Base-by-base conservation (phyloP, 169 alveolate species). In the Plasmodium knowlesi region DNA sequence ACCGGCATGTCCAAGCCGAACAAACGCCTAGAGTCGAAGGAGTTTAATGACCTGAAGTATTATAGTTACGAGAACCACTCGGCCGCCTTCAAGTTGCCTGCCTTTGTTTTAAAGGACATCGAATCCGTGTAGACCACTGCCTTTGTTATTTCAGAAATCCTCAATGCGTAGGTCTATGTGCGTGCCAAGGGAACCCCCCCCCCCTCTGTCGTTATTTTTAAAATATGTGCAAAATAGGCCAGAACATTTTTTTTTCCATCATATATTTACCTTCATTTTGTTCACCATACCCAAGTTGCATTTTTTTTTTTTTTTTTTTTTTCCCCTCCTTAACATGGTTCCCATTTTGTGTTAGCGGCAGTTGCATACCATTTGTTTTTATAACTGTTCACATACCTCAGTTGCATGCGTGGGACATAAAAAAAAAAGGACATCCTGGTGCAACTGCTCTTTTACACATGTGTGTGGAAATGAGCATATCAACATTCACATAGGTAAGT, bases 1-100 rank as follows among this genome's bases (percentile, higher is more conserved):
- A 86, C 80, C 1, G 93, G 85, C 6, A 41, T 86, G 80, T n/a
- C 86, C 25, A 86, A 86, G 81, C 93, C 93, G 80, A 86, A 3
- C 73, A 73, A 39, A 54, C 78, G 81, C 28, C 5, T 86, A 37
- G 93, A 86, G 28, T 28, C 93, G 41, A 86, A 86, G 43, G 93
- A 86, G 37, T 86, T 86, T 76, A 19, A 1, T 14, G 85, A 53
- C 22, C 67, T 86, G 19, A 86, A 86, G 37, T 86, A 86, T 67
- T 86, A 86, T 37, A 86, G 81, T 28, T 86, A 86, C 80, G 86
- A 86, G 80, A 86, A 86, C 71, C 93, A 86, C 25, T 46, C 80
- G 22, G 93, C 93, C 3, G 74, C 93, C 9, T 86, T 86, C 41
- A 86, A 32, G 46, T 43, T 86, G 71, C 93, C 93, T 4, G 4